These are phyloP conservation scores for Schwanniomyces polymorphus DNA, from an alignment of 805 yeast species.

Conservation along the genomic window DNA sequence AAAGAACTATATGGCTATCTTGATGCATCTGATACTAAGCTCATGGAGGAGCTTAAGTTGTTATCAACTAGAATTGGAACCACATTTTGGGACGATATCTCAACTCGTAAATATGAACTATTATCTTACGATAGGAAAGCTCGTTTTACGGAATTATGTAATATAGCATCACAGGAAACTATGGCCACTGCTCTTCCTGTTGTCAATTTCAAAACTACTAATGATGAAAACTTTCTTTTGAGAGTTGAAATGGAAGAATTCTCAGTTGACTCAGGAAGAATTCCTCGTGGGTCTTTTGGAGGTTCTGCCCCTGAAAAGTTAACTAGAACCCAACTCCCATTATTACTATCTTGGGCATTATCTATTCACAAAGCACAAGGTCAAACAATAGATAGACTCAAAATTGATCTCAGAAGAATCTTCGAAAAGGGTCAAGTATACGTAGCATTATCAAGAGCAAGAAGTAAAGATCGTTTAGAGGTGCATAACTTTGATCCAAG, in stretches of 20 bases:
- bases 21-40: constrained; percentile 13
- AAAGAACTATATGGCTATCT: constrained; percentile 18
- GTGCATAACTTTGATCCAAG: constrained; percentile 61
- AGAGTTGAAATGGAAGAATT: constrained; percentile 36
- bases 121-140: constrained; percentile 27
- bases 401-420: constrained; percentile 62
- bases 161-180: constrained; percentile 20
- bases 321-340: constrained; percentile 61
- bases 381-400: constrained; percentile 70
- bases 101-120: constrained; percentile 12
- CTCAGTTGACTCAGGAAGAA: constrained; percentile 23
- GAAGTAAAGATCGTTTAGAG: constrained; percentile 62
- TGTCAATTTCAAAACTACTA: constrained; percentile 43
- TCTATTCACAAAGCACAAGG: constrained; percentile 88
- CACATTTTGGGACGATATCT: constrained; percentile 16
- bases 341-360: constrained; percentile 77
- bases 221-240: constrained; percentile 26
- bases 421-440: constrained; percentile 85
- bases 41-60: constrained; percentile 23
- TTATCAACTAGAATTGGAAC: constrained; percentile 22
- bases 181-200: constrained; percentile 37
- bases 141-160: constrained; percentile 18
- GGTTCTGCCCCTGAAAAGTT: constrained; percentile 18
- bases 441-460: constrained; percentile 81
- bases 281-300: constrained; percentile 9